Evolutionary conservation across 1,284 basidiomycete genomes (phyloP).

Genomic region (Crepidotus sp.): DNA sequence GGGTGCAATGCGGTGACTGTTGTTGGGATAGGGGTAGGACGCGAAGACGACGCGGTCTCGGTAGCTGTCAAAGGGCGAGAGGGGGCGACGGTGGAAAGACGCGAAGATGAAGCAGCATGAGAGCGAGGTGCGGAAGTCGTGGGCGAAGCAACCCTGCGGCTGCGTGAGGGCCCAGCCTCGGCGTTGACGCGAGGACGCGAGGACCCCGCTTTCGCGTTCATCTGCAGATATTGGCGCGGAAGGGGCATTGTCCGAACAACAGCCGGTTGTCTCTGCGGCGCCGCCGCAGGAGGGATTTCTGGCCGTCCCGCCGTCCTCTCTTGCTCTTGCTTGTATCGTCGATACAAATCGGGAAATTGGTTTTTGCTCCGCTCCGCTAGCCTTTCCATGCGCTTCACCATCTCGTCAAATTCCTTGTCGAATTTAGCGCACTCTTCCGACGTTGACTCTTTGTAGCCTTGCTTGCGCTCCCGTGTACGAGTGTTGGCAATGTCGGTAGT

Average conservation of each 20-base stretch:
- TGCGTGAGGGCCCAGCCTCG: conserved; percentile 10
- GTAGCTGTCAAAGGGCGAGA: background rate
- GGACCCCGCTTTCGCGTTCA: background rate
- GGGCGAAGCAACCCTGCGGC: background rate
- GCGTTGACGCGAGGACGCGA: conserved; percentile 1
- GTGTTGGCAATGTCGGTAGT: conserved; percentile 10
- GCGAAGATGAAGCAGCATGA: background rate
- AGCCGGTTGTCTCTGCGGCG: too few relatives aligned
- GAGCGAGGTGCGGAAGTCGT: background rate
- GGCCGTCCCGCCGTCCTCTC: background rate
- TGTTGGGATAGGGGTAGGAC: too few relatives aligned
- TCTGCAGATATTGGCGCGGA: background rate
- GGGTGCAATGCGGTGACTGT: too few relatives aligned
- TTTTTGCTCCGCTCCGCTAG: background rate
- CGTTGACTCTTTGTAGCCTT: conserved; percentile 5
- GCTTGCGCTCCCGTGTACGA: conserved; percentile 8
- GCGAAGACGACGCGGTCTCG: too few relatives aligned
- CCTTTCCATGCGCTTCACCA: conserved; percentile 1
- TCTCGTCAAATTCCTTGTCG: background rate
- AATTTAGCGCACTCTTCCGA: background rate
- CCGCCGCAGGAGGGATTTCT: background rate
- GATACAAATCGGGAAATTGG: background rate
- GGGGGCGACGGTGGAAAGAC: background rate
- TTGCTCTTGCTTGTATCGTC: background rate
- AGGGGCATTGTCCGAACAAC: background rate